phyloP scores from a whole-genome alignment of 169 alveolate species.

The Eimeria sp. region DNA sequence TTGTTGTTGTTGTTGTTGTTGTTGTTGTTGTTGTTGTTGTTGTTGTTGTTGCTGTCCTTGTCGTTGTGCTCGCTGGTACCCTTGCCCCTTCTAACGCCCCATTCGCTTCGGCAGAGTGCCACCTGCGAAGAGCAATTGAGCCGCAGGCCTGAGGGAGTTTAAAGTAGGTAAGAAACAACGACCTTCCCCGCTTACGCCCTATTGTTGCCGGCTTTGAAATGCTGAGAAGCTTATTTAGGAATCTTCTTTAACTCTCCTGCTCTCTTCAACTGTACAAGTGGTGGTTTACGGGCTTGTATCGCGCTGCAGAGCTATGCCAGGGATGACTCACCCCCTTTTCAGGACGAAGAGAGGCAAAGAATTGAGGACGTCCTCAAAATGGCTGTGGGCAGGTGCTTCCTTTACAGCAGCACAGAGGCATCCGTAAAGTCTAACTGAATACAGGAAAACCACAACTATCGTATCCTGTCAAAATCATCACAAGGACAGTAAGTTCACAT shows the following conservation, averaged over 20 bases:
- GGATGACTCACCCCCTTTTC: conserved; percentile 1
- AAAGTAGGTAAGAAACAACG: not conserved
- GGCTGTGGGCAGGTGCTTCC: conserved; percentile 4
- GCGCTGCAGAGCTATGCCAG: not conserved
- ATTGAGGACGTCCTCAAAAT: not conserved
- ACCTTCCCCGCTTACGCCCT: not conserved
- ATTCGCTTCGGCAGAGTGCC: not conserved
- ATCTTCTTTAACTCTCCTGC: not conserved
- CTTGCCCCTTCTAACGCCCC: conserved; percentile 1
- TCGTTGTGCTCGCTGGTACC: not conserved
- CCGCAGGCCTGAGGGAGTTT: not conserved
- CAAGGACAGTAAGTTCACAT: not conserved
- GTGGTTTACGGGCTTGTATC: not conserved
- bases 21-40: no score
- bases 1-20: no score
- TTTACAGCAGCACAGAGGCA: conserved; percentile 43
- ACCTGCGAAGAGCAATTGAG: not conserved
- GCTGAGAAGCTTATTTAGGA: not conserved
- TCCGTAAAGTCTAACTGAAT: conserved; percentile 19
- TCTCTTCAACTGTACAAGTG: not conserved
- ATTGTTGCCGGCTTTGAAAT: not conserved
- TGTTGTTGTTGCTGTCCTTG: not conserved
- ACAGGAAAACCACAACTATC: conserved; percentile 35
- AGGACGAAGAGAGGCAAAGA: conserved; percentile 50
- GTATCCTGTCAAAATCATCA: not conserved